These are phyloP conservation scores for Ceratocystis huliohia DNA, from an alignment of 2,329 filamentous ascomycete genomes.

Conservation along the genomic window DNA sequence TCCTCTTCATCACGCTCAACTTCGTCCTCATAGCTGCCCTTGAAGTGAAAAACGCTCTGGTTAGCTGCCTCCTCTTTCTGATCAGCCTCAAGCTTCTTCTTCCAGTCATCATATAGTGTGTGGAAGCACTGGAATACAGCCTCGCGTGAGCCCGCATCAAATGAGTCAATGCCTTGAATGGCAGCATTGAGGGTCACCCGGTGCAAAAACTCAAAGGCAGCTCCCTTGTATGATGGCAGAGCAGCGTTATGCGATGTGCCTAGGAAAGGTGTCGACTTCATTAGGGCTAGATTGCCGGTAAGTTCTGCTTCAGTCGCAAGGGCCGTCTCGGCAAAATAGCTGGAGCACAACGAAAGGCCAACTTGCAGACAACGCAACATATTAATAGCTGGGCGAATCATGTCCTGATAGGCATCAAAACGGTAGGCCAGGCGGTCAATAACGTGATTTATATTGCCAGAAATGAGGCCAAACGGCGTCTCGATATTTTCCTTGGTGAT, in stretches of 20 bases:
- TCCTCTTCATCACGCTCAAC: slow-evolving; percentile 63
- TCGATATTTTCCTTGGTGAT: slow-evolving; percentile 26
- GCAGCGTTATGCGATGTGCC: slow-evolving; percentile 31
- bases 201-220: slow-evolving; percentile 39
- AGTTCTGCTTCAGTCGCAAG: slow-evolving; percentile 23
- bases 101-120: slow-evolving; percentile 69
- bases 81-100: slow-evolving; percentile 59
- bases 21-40: slow-evolving; percentile 62
- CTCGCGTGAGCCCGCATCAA: slow-evolving; percentile 29
- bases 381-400: slow-evolving; percentile 63
- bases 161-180: slow-evolving; percentile 33
- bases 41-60: slow-evolving; percentile 70
- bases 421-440: slow-evolving; percentile 54
- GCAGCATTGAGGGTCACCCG: slow-evolving; percentile 33
- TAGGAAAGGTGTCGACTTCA: slow-evolving; percentile 42
- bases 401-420: slow-evolving; percentile 73
- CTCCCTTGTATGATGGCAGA: slow-evolving; percentile 21
- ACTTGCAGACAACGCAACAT: slow-evolving; percentile 69
- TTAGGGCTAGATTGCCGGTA: slow-evolving; percentile 26
- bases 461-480: slow-evolving; percentile 39
- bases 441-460: slow-evolving; percentile 52
- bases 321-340: slow-evolving; percentile 24
- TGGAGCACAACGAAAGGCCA: slow-evolving; percentile 52
- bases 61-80: slow-evolving; percentile 61
- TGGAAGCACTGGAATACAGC: slow-evolving; percentile 54